Evolutionary conservation across 164 flowering plant species (phyloP), one percentile per base, ranked within the genome.

Genomic region (Cinnamomum micranthum): DNA sequence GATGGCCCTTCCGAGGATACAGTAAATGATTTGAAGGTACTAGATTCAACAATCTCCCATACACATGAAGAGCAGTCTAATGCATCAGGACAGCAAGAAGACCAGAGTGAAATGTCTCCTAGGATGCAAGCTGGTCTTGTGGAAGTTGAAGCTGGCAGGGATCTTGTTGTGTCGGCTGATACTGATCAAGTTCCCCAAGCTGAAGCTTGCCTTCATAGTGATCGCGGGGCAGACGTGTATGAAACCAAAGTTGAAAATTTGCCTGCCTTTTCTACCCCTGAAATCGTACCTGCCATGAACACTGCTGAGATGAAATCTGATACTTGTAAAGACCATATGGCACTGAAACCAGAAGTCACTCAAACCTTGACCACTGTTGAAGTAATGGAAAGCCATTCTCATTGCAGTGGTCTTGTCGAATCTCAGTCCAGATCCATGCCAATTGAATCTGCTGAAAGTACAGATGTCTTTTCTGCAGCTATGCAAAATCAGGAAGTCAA

Each of bases 311-410:
- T 28, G n/a, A 63, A 52, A 71, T 63, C 79, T 60, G 75, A 81
- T 71, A 85, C 72, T 73, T 79, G 64, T 60, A 74, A 82, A 68
- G 80, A 77, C 52, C 35, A 31, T 81, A 77, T 33, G 75, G 74
- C 65, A 6, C 59, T 77, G 55, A 76, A 77, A 73, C 63, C 66
- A 15, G 73, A 72, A 31, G 35, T 68, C 28, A 58, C 74, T 60
- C 33, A 23, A 52, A 35, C 65, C 31, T n/a, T 22, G 14, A 5
- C 35, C 2, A 41, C 25, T 41, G 59, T 52, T 70, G 72, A 41
- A 70, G 31, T 14, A 50, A 20, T 22, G 28, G 59, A 68, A n/a
- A 68, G 31, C 59, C 47, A 35, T 24, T 15, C 7, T 55, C 60
- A 55, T 55, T 55, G 60, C 60, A 15, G 17, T 55, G 20, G n/a